phyloP scores from a whole-genome alignment of 2,329 filamentous ascomycete species.

The Sporothrix luriei region DNA sequence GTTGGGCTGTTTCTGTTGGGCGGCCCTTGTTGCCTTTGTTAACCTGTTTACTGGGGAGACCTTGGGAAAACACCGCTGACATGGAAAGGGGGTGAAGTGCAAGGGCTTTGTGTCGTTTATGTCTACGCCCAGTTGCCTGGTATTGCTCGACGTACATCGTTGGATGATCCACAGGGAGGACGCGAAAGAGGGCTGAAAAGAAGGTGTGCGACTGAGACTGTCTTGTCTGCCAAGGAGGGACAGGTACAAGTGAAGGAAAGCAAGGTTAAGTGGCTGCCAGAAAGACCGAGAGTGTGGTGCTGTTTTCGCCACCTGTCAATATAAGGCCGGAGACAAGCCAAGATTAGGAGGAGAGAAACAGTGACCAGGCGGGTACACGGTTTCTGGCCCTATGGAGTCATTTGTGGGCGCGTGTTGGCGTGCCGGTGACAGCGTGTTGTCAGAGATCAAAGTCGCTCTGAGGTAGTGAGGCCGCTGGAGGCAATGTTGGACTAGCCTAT shows the following conservation, averaged over 20 bases:
- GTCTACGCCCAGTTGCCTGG: neutral
- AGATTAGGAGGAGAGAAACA: neutral
- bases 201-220: slow-evolving; percentile 29
- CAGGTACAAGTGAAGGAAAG: neutral
- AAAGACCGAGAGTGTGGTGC: neutral
- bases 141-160: too few relatives aligned
- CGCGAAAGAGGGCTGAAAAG: slow-evolving; percentile 23
- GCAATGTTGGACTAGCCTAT: too few relatives aligned
- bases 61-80: slow-evolving; percentile 4
- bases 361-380: neutral
- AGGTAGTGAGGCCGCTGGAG: neutral
- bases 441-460: slow-evolving; percentile 21
- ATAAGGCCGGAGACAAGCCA: neutral
- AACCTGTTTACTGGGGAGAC: neutral
- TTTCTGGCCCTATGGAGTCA: neutral
- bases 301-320: slow-evolving; percentile 11
- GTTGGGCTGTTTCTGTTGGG: neutral
- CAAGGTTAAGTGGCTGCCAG: neutral
- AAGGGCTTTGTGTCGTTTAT: neutral
- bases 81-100: slow-evolving; percentile 16
- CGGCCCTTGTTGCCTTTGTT: neutral
- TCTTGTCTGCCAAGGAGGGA: neutral
- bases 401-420: neutral
- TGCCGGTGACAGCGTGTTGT: slow-evolving; percentile 9
- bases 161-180: neutral